These are phyloP conservation scores for Boletus fagicola DNA, from an alignment of 768 basidiomycete genomes.

Conservation along the genomic window DNA sequence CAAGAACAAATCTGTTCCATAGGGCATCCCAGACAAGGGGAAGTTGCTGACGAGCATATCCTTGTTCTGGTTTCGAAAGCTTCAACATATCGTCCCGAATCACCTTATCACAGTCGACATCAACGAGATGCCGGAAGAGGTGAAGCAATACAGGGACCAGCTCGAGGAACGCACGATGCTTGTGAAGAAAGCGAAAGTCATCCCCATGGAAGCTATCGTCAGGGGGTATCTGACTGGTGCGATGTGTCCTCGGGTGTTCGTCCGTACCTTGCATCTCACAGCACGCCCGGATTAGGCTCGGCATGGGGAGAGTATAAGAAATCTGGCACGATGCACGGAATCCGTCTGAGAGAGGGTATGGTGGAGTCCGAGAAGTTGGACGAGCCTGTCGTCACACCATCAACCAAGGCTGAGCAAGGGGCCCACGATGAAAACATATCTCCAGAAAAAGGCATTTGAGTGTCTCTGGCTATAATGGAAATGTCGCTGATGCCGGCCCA, in stretches of 20 bases:
- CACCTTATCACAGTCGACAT: constrained; percentile 81
- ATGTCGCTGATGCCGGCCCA: constrained; percentile 4
- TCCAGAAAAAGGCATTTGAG: constrained; percentile 62
- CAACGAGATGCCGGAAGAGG: constrained; percentile 78
- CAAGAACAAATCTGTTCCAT: neutral
- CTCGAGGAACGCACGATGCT: constrained; percentile 88
- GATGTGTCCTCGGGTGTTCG: constrained; percentile 13
- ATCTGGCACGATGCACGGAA: constrained; percentile 84
- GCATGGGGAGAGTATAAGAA: constrained; percentile 95
- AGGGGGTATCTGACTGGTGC: constrained; percentile 94
- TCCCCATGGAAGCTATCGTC: constrained; percentile 94
- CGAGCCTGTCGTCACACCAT: constrained; percentile 89
- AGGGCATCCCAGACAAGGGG: constrained; percentile 97
- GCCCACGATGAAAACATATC: constrained; percentile 96
- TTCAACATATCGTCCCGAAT: constrained; percentile 77
- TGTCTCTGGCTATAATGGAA: neutral
- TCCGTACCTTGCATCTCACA: constrained; percentile 7
- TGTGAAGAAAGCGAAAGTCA: constrained; percentile 82
- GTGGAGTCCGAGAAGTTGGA: constrained; percentile 83
- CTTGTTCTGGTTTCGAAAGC: constrained; percentile 91
- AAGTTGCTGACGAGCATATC: constrained; percentile 87
- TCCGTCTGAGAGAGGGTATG: constrained; percentile 68
- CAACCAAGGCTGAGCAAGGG: constrained; percentile 94
- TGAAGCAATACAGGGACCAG: constrained; percentile 70
- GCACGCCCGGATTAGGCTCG: constrained; percentile 59